phyloP scores from a whole-genome alignment of 179 eudicot species.

The Vitellaria paradoxa region DNA sequence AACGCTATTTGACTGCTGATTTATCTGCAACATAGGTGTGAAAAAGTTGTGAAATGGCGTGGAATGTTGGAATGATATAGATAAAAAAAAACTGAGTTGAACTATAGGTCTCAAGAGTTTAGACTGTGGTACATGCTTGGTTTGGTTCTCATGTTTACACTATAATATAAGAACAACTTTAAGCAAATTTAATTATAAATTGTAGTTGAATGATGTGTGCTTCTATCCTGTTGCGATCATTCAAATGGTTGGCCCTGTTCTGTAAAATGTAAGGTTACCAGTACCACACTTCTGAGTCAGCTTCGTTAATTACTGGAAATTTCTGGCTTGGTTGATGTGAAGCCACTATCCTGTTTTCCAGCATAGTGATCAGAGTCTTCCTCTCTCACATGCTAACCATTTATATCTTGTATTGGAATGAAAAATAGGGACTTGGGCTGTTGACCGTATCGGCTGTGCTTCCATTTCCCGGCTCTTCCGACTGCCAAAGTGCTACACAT shows the following conservation, averaged over 20 bases:
- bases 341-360: not conserved
- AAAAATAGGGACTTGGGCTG: constrained; percentile 60
- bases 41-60: too few species aligned
- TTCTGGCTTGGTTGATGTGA: not conserved
- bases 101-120: too few species aligned
- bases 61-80: too few species aligned
- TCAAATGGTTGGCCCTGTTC: not conserved
- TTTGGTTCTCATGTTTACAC: too few species aligned
- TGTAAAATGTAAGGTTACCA: not conserved
- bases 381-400: not conserved
- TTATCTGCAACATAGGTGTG: too few species aligned
- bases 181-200: too few species aligned
- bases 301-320: not conserved
- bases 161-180: too few species aligned
- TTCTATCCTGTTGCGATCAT: not conserved
- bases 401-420: constrained; percentile 8
- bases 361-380: not conserved
- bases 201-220: too few species aligned
- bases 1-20: not conserved
- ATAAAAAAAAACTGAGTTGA: too few species aligned
- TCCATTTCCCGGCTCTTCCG: constrained; percentile 26
- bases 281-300: not conserved
- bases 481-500: constrained; percentile 20
- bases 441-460: constrained; percentile 61
- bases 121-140: too few species aligned